Percentiles rank a stretch among this genome's conserved stretches.
phyloP scores from a whole-genome alignment of 148 eudicot species.

The Oxyria digyna region DNA sequence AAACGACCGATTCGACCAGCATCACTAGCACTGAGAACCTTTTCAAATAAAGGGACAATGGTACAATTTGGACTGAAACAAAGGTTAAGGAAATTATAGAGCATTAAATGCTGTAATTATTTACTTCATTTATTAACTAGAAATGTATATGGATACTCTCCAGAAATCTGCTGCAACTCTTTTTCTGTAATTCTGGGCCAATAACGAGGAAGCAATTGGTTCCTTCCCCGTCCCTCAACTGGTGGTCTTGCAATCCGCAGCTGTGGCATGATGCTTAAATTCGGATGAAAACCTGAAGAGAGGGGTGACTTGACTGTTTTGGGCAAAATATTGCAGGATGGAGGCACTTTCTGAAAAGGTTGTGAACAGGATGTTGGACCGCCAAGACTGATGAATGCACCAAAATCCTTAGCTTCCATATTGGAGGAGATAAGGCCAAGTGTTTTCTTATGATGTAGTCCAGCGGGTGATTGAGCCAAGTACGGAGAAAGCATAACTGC shows the following conservation, averaged over 20 bases:
- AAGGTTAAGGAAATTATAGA: slow-evolving; percentile 34
- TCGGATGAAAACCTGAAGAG: slow-evolving; percentile 39
- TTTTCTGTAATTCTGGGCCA: slow-evolving; percentile 98
- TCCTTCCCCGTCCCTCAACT: slow-evolving; percentile 77
- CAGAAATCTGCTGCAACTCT: slow-evolving; percentile 92
- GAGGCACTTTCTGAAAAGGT: slow-evolving; percentile 34
- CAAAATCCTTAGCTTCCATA: slow-evolving; percentile 26
- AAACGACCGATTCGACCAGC: slow-evolving; percentile 98
- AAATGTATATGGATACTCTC: slow-evolving; percentile 79
- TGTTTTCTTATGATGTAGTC: slow-evolving; percentile 24
- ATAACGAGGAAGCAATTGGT: slow-evolving; percentile 93
- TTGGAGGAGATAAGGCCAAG: slow-evolving; percentile 17
- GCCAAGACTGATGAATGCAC: slow-evolving; percentile 47
- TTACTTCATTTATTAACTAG: background rate
- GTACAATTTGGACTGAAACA: slow-evolving; percentile 70
- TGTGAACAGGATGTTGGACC: slow-evolving; percentile 36
- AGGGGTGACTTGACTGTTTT: slow-evolving; percentile 39
- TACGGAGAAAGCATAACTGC: slow-evolving; percentile 20
- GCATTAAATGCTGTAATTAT: background rate
- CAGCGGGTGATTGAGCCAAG: slow-evolving; percentile 30
- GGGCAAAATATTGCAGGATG: slow-evolving; percentile 48
- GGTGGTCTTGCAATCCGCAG: slow-evolving; percentile 88
- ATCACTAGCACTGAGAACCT: slow-evolving; percentile 98
- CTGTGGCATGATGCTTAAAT: slow-evolving; percentile 29
- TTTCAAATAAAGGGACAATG: slow-evolving; percentile 84